Evolutionary conservation across 2,329 filamentous ascomycete species (phyloP).

Genomic region (Exophiala sp.): DNA sequence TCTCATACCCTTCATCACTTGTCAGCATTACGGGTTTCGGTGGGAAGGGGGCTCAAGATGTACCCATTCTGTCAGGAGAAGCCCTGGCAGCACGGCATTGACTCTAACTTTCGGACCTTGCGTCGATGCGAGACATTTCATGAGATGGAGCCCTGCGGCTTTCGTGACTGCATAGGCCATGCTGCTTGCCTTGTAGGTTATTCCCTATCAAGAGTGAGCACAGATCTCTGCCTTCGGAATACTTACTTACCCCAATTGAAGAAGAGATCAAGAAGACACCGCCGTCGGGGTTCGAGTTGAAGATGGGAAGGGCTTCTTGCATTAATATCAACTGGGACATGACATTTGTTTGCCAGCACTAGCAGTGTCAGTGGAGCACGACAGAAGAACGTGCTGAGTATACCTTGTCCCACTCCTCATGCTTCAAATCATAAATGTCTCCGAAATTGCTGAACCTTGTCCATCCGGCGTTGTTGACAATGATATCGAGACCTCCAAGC

Average conservation of each 20-base stretch:
- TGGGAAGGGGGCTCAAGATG: background rate
- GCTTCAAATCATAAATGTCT: slow-evolving; percentile 56
- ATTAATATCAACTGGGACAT: slow-evolving; percentile 54
- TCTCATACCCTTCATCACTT: slow-evolving; percentile 45
- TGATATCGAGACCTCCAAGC: slow-evolving; percentile 70
- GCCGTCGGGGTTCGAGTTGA: slow-evolving; percentile 60
- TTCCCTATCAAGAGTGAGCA: slow-evolving; percentile 40
- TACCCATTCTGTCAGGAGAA: slow-evolving; percentile 65
- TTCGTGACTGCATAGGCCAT: slow-evolving; percentile 76
- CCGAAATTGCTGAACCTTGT: slow-evolving; percentile 57
- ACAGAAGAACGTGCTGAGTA: background rate
- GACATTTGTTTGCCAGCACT: slow-evolving; percentile 63
- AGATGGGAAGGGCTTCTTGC: slow-evolving; percentile 56
- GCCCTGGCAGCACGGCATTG: slow-evolving; percentile 63
- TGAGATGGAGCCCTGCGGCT: slow-evolving; percentile 66
- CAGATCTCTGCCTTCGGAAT: background rate
- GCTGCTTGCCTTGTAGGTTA: slow-evolving; percentile 60
- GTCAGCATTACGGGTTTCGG: background rate
- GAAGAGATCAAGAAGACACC: slow-evolving; percentile 63
- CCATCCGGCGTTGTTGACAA: slow-evolving; percentile 73
- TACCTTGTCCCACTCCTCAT: slow-evolving; percentile 63
- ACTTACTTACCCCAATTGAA: slow-evolving; percentile 52
- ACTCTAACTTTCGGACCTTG: slow-evolving; percentile 62
- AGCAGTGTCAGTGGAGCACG: slow-evolving; percentile 3
- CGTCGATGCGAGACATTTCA: slow-evolving; percentile 62